Evolutionary conservation across 2,329 filamentous ascomycete species (phyloP).

Genomic region (Davidsoniella virescens): DNA sequence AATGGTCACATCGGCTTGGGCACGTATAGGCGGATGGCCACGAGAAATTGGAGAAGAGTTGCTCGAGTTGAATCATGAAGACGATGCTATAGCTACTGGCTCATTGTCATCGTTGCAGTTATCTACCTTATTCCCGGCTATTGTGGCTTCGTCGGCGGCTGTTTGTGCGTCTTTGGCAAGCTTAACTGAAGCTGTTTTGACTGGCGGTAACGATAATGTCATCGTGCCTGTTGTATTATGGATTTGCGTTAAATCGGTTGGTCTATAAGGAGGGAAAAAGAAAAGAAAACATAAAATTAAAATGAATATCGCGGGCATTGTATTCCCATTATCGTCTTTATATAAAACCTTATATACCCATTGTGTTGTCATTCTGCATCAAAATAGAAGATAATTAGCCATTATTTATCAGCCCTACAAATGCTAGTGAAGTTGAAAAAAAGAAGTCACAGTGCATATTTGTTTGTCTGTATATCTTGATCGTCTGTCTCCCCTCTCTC

Average conservation of each 20-base stretch:
- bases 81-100: neutral
- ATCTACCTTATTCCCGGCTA: too few relatives aligned
- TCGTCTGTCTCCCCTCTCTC: neutral
- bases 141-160: neutral
- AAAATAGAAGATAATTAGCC: too few relatives aligned
- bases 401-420: too few relatives aligned
- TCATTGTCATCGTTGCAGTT: constrained; percentile 20
- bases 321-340: too few relatives aligned
- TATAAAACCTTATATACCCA: too few relatives aligned
- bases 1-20: constrained; percentile 53
- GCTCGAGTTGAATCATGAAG: too few relatives aligned
- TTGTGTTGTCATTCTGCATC: too few relatives aligned
- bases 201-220: constrained; percentile 96
- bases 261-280: constrained; percentile 26
- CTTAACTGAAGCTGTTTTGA: constrained; percentile 85
- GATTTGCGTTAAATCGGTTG: constrained; percentile 71
- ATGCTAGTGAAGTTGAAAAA: too few relatives aligned
- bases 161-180: constrained; percentile 68
- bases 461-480: too few relatives aligned
- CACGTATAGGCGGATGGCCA: constrained; percentile 61
- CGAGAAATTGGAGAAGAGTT: constrained; percentile 33
- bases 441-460: too few relatives aligned
- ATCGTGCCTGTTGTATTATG: constrained; percentile 87
- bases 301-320: too few relatives aligned
- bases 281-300: neutral